A percentile compares a stretch with the other conserved stretches of the same genome.
Conservation (phyloP, 2,329 filamentous ascomycete genomes). For the Fusarium gaditjirri region DNA sequence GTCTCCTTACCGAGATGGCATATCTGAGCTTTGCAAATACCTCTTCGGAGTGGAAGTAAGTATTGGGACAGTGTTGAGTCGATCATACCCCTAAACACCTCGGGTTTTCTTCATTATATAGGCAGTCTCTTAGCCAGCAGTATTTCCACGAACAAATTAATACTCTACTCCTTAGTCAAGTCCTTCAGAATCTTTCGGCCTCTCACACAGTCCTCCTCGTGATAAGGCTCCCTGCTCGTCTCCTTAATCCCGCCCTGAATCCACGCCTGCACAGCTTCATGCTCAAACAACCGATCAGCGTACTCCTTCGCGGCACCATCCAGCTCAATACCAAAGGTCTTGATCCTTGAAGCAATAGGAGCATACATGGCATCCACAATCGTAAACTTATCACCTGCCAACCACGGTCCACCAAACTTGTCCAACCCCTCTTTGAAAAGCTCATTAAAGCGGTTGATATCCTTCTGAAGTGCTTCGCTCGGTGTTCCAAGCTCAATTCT, state of each 20-base stretch:
- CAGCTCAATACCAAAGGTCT: conserved; percentile 52
- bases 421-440: conserved; percentile 53
- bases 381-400: conserved; percentile 53
- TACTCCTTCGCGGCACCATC: conserved; percentile 48
- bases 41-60: background rate
- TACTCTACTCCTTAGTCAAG: conserved; percentile 16
- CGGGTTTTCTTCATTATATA: background rate
- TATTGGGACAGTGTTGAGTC: rapidly evolving
- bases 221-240: conserved; percentile 50
- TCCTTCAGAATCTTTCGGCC: conserved; percentile 48
- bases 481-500: conserved; percentile 48
- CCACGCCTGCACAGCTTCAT: conserved; percentile 53
- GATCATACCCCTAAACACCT: no score
- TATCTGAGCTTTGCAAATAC: background rate
- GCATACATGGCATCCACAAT: conserved; percentile 56
- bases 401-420: conserved; percentile 55
- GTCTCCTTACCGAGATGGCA: background rate
- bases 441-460: conserved; percentile 50
- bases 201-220: conserved; percentile 51
- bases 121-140: background rate
- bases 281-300: conserved; percentile 47
- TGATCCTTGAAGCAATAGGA: conserved; percentile 53
- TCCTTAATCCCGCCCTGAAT: conserved; percentile 52
- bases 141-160: rapidly evolving
- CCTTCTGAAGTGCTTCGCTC: conserved; percentile 46